Conservation (phyloP, 345 rosid species). For the Salix arbutifolia region DNA sequence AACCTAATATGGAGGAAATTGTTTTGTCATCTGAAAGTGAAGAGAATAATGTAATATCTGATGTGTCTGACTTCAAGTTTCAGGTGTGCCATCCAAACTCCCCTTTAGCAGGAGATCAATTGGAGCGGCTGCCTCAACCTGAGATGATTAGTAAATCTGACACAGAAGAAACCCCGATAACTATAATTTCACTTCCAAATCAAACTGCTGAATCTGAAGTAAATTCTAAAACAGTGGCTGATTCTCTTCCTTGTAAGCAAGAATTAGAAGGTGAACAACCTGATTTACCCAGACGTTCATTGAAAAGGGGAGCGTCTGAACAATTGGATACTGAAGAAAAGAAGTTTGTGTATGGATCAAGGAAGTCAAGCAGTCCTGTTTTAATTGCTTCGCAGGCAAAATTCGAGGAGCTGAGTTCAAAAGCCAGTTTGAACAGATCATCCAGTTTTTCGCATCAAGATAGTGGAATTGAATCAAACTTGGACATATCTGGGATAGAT, state of each 20-base stretch:
- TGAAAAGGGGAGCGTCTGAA: conserved; percentile 54
- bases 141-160: conserved; percentile 33
- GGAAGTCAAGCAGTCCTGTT: conserved; percentile 58
- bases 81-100: conserved; percentile 23
- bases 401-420: conserved; percentile 64
- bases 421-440: conserved; percentile 39
- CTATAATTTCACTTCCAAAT: conserved; percentile 24
- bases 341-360: conserved; percentile 38
- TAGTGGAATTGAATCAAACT: conserved; percentile 34
- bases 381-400: conserved; percentile 70
- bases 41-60: conserved; percentile 36
- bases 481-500: conserved; percentile 28
- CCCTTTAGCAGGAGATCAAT: conserved; percentile 18
- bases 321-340: conserved; percentile 44
- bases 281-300: conserved; percentile 37
- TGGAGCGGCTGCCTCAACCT: conserved; percentile 33
- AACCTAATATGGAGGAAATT: conserved; percentile 24
- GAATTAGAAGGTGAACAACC: conserved; percentile 51
- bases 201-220: conserved; percentile 27
- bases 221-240: conserved; percentile 24
- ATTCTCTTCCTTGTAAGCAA: conserved; percentile 25
- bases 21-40: conserved; percentile 31
- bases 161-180: conserved; percentile 35
- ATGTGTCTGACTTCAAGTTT: conserved; percentile 27
- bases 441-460: conserved; percentile 38